Evolutionary conservation across 2,329 filamentous ascomycete genomes (phyloP).

Genomic region (Zasmidium citrigriseum): DNA sequence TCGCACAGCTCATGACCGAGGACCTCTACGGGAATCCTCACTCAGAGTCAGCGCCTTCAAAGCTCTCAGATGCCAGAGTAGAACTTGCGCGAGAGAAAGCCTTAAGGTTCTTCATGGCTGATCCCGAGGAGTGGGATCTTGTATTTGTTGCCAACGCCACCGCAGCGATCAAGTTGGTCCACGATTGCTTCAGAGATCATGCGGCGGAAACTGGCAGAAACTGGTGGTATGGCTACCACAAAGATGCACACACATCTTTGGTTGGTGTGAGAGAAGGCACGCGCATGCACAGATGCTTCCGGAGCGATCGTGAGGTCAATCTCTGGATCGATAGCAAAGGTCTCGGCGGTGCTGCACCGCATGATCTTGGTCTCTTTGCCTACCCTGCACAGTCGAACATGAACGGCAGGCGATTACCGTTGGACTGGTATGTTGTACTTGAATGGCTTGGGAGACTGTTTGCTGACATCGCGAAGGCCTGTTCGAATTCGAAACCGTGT

Average conservation of each 20-base stretch:
- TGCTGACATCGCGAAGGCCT: constrained; percentile 17
- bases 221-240: constrained; percentile 64
- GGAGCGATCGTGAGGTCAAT: constrained; percentile 62
- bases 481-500: constrained; percentile 43
- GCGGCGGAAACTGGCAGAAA: constrained; percentile 39
- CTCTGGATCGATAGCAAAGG: constrained; percentile 58
- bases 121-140: constrained; percentile 78
- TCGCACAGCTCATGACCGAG: constrained; percentile 71
- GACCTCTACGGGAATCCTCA: constrained; percentile 88
- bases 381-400: constrained; percentile 92
- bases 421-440: constrained; percentile 62
- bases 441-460: background rate
- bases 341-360: constrained; percentile 31
- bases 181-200: constrained; percentile 70
- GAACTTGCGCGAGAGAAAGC: constrained; percentile 75
- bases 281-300: constrained; percentile 64
- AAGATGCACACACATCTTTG: constrained; percentile 80
- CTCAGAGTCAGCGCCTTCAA: constrained; percentile 78
- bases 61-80: constrained; percentile 70
- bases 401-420: constrained; percentile 73
- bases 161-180: constrained; percentile 81
- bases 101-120: constrained; percentile 76
- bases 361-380: constrained; percentile 59
- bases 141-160: constrained; percentile 91
- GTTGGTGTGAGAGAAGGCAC: constrained; percentile 76